phyloP scores from a whole-genome alignment of 2,329 filamentous ascomycete species.

The Fusarium secorum region DNA sequence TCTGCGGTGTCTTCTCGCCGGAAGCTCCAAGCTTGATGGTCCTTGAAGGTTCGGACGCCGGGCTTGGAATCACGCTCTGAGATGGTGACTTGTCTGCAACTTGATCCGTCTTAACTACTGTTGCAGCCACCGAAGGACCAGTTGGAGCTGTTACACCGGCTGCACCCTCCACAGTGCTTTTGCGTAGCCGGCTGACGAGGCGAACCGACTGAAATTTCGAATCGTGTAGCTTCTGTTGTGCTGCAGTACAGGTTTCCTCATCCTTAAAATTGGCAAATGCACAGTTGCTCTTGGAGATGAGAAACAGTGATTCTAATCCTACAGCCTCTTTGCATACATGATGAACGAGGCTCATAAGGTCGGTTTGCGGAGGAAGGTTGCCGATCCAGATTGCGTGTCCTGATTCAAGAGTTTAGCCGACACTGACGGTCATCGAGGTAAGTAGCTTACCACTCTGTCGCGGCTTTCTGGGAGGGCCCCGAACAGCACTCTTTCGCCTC shows the following conservation, averaged over 20 bases:
- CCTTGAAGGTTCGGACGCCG: neutral
- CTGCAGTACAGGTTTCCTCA: conserved; percentile 75
- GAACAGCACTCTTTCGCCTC: conserved; percentile 41
- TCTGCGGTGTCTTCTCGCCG: conserved; percentile 43
- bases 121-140: conserved; percentile 58
- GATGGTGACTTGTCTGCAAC: conserved; percentile 5
- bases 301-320: conserved; percentile 85
- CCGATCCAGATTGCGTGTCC: conserved; percentile 96
- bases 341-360: conserved; percentile 84
- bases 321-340: conserved; percentile 84
- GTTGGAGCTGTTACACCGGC: conserved; percentile 61
- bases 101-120: conserved; percentile 28
- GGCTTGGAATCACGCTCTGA: conserved; percentile 1
- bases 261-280: conserved; percentile 95
- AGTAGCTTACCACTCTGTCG: conserved; percentile 65
- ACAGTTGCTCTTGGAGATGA: conserved; percentile 97
- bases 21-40: neutral
- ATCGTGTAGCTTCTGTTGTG: conserved; percentile 87
- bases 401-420: conserved; percentile 31
- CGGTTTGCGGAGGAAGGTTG: conserved; percentile 85
- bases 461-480: conserved; percentile 52
- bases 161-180: conserved; percentile 57
- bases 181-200: conserved; percentile 83
- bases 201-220: conserved; percentile 87
- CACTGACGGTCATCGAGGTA: conserved; percentile 10